Base-by-base conservation (phyloP, 2,329 filamentous ascomycete genomes). In the Fusarium sp. region DNA sequence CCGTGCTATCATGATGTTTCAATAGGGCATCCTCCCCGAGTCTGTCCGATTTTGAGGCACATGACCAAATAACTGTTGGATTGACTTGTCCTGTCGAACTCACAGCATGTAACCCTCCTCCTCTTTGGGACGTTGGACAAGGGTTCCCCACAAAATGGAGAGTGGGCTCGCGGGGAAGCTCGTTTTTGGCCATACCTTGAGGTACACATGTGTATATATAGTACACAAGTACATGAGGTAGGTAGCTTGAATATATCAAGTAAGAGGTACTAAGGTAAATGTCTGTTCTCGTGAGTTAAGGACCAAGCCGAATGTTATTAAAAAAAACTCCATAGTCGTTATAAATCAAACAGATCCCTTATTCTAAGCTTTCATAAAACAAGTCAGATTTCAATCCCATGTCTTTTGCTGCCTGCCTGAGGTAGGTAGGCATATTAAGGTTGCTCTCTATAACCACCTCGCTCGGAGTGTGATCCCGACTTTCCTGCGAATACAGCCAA, bases 1-100 rank as follows among this genome's bases (percentile, higher is more conserved):
- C 23, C 23, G 23, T 25, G 23, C 23, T 33, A 33, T 33, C 31
- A 29, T 10, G 9, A 29, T 8, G 13, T 14, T n/a, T 7, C 31
- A 6, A 44, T 21, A 42, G 33, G 43, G 35, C 42, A 36, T 32
- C 15, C 25, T 21, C 31, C 46, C 57, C 61, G 61, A 51, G 29
- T 54, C 31, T 38, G 39, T 65, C 61, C 61, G 61, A 46, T 50
- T 36, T 54, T 57, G 45, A 42, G 42, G 37, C 61, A 58, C 57
- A 62, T 65, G 61, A 62, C 29, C 61, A 43, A 39, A 19, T 35
- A 36, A 33, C 25, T 44, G 15, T 32, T 61, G 35, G 38, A 47
- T 13, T 37, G 21, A 35, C 37, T 33, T 55, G 44, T 27, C n/a
- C 21, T 35, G 41, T 37, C 42, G 27, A 32, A 31, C 53, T 33